phyloP scores from a whole-genome alignment of 768 basidiomycete genomes.

The Daedaleopsis sinensis region DNA sequence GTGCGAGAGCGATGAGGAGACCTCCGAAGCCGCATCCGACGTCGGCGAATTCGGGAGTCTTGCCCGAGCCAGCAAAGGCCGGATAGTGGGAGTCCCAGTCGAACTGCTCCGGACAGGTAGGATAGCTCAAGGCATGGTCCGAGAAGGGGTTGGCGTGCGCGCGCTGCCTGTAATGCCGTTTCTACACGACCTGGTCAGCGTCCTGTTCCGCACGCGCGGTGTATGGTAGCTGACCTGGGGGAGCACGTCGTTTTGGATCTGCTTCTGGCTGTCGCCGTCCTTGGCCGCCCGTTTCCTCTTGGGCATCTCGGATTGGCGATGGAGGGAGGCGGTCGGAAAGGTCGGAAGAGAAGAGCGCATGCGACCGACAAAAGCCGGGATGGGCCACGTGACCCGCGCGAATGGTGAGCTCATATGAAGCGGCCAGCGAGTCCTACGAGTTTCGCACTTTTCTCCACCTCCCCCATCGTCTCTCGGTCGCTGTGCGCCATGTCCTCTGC shows the following conservation, averaged over 20 bases:
- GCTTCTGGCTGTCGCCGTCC: conserved; percentile 9
- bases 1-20: conserved; percentile 84
- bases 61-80: conserved; percentile 55
- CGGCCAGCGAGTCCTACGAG: conserved; percentile 16
- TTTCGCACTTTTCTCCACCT: conserved; percentile 13
- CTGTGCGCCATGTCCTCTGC: conserved; percentile 28
- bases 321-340: conserved; percentile 4
- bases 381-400: conserved; percentile 21
- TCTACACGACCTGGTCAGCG: conserved; percentile 44
- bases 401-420: conserved; percentile 22
- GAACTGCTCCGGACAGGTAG: conserved; percentile 69
- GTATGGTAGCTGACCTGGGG: conserved; percentile 32
- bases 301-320: conserved; percentile 24
- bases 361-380: conserved; percentile 19
- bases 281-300: conserved; percentile 32
- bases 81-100: conserved; percentile 90
- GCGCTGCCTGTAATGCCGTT: conserved; percentile 83
- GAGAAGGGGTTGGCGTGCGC: conserved; percentile 89
- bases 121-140: conserved; percentile 88
- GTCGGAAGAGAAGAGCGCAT: not conserved
- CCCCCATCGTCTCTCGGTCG: conserved; percentile 4
- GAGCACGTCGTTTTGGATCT: conserved; percentile 27
- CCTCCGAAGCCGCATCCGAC: conserved; percentile 99
- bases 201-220: not conserved
- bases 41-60: conserved; percentile 91